Percentiles rank a stretch among this genome's conserved stretches.
Evolutionary conservation across 331 rosid species (phyloP).

Genomic region (Prunus yedoensis): DNA sequence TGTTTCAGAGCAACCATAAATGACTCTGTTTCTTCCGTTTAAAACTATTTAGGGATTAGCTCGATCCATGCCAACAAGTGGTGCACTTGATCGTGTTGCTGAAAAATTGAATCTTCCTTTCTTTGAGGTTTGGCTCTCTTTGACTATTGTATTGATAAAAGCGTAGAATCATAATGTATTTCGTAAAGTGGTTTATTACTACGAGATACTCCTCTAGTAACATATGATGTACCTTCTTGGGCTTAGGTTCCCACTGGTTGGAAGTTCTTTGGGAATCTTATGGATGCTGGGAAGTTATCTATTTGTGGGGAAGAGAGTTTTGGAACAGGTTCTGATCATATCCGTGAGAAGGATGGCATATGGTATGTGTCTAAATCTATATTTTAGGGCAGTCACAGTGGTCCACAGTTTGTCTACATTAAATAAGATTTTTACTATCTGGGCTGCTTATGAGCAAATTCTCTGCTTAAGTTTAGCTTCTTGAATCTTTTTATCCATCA

Average conservation of each 20-base stretch:
- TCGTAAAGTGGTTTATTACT: conserved; percentile 20
- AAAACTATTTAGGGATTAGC: conserved; percentile 73
- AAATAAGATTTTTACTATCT: not conserved
- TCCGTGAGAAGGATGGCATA: conserved; percentile 98
- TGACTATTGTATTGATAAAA: not conserved
- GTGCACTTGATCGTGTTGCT: conserved; percentile 91
- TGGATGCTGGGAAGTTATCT: conserved; percentile 95
- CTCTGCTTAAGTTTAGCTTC: conserved; percentile 1
- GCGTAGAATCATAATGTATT: conserved; percentile 8
- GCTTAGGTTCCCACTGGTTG: conserved; percentile 96
- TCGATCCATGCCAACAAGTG: conserved; percentile 98
- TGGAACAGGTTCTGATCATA: conserved; percentile 98
- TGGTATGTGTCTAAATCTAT: conserved; percentile 61
- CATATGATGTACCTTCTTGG: conserved; percentile 19
- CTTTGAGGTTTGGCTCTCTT: conserved; percentile 65
- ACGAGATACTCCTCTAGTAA: conserved; percentile 22
- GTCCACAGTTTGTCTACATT: not conserved
- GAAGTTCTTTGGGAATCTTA: conserved; percentile 98
- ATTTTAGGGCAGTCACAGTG: conserved; percentile 9
- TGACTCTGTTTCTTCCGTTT: conserved; percentile 5
- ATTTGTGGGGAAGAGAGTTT: conserved; percentile 99
- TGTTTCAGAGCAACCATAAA: conserved; percentile 4
- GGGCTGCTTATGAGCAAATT: not conserved
- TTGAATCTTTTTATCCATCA: not conserved
- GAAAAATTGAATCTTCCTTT: conserved; percentile 85